Evolutionary conservation across 768 basidiomycete genomes (phyloP), one percentile per base, ranked within the genome.

Genomic region (Gautieria morchelliformis): DNA sequence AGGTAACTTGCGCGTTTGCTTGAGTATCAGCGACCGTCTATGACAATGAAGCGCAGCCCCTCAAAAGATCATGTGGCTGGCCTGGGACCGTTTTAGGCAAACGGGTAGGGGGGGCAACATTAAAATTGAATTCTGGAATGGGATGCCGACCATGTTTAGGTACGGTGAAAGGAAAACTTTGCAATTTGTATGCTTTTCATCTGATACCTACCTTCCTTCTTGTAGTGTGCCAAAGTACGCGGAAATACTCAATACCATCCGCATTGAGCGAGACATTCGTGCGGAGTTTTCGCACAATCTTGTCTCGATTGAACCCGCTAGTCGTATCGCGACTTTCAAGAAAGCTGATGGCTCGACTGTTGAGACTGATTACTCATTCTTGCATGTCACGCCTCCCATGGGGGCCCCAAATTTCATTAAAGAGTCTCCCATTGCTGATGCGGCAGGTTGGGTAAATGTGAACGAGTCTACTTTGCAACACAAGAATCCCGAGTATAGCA

Each of bases 11-110:
- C 20, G 12, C 11, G 24, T 10, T 22, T 47, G 39, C 48, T 60
- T 50, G 47, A 37, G 45, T 10, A 42, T 37, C 33, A 27, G 35
- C 24, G 19, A 6, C 56, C 22, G 20, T 41, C 27, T 49, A 15
- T 61, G 51, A 27, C 22, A 44, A 64, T 5, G 60, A 42, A 32
- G 37, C 20, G 20, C 62, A 89, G 87, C 85, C 15, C 87, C 89
- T 19, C 89, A 92, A 67, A 93, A 94, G 71, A 88, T 93, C 54
- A 93, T 95, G 89, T 95, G 92, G 91, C 91, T 93, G 88, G 88
- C 89, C 47, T 92, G 89, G 89, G 89, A 93, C 66, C 75, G 83
- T 49, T 91, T 78, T 68, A 76, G 78, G 57, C 75, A 69, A 65
- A 86, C 87, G 10, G 75, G 76, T 3, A 78, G 87, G 19, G 67